A percentile compares a stretch with the other conserved stretches of the same genome.
These are phyloP conservation scores for Begonia masoniana DNA, from an alignment of 306 rosid genomes.

Conservation along the genomic window DNA sequence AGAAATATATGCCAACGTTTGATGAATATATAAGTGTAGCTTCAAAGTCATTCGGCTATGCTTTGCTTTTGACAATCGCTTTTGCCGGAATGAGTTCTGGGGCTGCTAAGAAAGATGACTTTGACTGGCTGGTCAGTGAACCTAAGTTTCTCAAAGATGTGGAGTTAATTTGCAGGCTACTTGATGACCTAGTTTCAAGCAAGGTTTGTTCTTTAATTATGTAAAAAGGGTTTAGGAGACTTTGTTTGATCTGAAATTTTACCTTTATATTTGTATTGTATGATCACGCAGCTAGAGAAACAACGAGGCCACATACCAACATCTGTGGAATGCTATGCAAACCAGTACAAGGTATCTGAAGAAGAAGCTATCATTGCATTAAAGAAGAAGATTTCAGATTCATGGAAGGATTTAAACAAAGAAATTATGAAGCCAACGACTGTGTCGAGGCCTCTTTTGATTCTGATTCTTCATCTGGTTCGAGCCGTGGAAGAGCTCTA, in stretches of 20 bases:
- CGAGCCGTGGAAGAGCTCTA: slow-evolving; percentile 1
- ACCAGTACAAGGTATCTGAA: too few relatives aligned
- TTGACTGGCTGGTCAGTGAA: slow-evolving; percentile 2
- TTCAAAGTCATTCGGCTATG: not conserved
- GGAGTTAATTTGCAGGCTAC: slow-evolving; percentile 1
- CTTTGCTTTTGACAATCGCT: not conserved
- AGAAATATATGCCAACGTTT: slow-evolving; percentile 11
- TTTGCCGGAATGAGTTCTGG: slow-evolving; percentile 9
- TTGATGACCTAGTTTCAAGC: not conserved
- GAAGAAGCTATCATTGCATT: too few relatives aligned
- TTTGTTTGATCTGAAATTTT: not conserved
- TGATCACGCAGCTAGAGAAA: not conserved
- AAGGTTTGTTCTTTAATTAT: not conserved
- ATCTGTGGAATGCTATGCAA: too few relatives aligned
- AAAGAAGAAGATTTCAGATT: too few relatives aligned
- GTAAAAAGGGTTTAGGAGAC: too few relatives aligned
- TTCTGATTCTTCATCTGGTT: not conserved
- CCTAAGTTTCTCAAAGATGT: slow-evolving; percentile 5
- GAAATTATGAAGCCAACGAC: too few relatives aligned
- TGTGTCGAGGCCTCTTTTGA: not conserved
- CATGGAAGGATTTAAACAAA: too few relatives aligned
- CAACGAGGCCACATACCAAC: slow-evolving; percentile 1
- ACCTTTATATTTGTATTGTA: not conserved
- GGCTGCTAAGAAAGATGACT: not conserved
- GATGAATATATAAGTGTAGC: slow-evolving; percentile 14